Evolutionary conservation across 1,284 basidiomycete species (phyloP), one percentile per base, ranked within the genome.

Genomic region (Ustanciosporium gigantosporum): DNA sequence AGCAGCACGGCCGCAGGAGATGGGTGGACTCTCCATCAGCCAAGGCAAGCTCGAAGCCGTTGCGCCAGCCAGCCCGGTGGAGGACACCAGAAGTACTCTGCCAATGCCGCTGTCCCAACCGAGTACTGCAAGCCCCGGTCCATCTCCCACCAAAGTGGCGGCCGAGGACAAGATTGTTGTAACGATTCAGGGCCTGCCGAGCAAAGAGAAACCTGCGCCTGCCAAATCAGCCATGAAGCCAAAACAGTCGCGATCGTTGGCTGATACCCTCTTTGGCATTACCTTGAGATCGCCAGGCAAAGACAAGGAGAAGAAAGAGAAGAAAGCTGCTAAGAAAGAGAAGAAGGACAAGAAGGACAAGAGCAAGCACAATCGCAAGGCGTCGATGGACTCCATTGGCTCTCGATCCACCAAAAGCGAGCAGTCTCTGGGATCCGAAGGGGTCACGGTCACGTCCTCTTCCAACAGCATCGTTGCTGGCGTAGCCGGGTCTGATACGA

Each of bases 241-340:
- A 16, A 71, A 64, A 35, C 24, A 51, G 4, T 31, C 42, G 9
- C 34, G 43, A 32, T 73, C 70, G 16, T 44, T 75, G 7, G 73
- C 73, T 9, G 73, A 75, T 36, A 73, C 73, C 14, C 64, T 75
- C 32, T 68, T 73, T 29, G 60, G 57, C 27, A 53, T 73, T 32
- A 34, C 36, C 9, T 55, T 58, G 37, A 48, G 46, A n/a, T 55
- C 58, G 8, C 65, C 56, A 3, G 31, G 38, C 35, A 62, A 65
- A 43, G 52, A 58, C 6, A 53, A 51, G 40, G 47, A 50, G 20
- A 66, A 56, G 37, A 52, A 47, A 27, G 47, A 66, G 25, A 45
- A 46, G 24, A 53, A 65, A 27, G 29, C 35, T n/a, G n/a, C n/a
- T 11, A 50, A 51, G 46, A 66, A 61, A 31, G 61, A 51, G n/a